Conservation (phyloP, 106 monocot species). For the Amphibolis antarctica region DNA sequence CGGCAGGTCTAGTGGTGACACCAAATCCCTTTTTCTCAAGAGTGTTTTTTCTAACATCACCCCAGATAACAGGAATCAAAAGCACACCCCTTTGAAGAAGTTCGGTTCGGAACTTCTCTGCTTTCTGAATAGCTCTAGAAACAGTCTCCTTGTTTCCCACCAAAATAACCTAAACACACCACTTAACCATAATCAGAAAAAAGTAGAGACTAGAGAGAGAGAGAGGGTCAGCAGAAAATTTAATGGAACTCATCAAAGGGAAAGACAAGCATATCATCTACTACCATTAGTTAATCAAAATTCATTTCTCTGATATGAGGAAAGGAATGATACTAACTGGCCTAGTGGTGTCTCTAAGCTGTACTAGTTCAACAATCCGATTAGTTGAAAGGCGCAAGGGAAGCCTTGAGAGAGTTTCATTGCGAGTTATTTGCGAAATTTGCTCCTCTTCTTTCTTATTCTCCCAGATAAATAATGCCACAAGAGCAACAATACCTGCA, state of each 20-base stretch:
- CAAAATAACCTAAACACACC: slow-evolving; percentile 71
- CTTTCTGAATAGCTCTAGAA: slow-evolving; percentile 56
- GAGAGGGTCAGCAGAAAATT: neutral
- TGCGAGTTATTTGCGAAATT: slow-evolving; percentile 66
- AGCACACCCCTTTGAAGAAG: slow-evolving; percentile 74
- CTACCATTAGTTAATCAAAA: neutral
- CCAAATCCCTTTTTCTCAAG: slow-evolving; percentile 66
- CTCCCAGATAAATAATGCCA: slow-evolving; percentile 88
- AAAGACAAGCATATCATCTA: neutral
- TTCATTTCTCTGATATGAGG: neutral
- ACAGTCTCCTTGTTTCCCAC: slow-evolving; percentile 76
- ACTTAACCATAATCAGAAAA: slow-evolving; percentile 12
- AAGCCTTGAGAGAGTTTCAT: slow-evolving; percentile 92
- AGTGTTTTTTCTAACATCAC: slow-evolving; percentile 27
- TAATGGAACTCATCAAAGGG: neutral
- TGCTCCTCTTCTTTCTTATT: slow-evolving; percentile 96
- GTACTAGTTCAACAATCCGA: slow-evolving; percentile 87
- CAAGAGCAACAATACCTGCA: slow-evolving; percentile 82
- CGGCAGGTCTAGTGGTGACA: slow-evolving; percentile 28
- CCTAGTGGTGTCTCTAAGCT: slow-evolving; percentile 71
- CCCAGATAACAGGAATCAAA: slow-evolving; percentile 79
- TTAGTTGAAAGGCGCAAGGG: slow-evolving; percentile 88
- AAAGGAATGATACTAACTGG: slow-evolving; percentile 55
- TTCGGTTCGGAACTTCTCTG: slow-evolving; percentile 87
- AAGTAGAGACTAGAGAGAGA: neutral